These are phyloP conservation scores for Didymella arachidicola DNA, from an alignment of 2,329 filamentous ascomycete species.

Conservation along the genomic window DNA sequence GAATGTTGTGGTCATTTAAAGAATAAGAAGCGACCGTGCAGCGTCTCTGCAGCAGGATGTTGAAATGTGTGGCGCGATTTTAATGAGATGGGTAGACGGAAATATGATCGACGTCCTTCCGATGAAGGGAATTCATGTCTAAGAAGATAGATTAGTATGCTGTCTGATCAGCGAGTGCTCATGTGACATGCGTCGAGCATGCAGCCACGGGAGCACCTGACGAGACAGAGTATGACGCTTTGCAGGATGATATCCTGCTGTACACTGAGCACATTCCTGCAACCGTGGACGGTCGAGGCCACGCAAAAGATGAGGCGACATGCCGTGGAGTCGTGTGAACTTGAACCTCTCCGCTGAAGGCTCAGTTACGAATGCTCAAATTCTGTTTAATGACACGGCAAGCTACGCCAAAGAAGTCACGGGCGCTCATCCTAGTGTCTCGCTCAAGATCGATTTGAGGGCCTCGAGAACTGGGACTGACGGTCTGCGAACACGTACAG, in stretches of 20 bases:
- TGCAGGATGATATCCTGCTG: background rate
- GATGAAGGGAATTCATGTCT: background rate
- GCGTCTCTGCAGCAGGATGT: background rate
- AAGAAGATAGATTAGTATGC: background rate
- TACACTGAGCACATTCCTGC: too few species aligned
- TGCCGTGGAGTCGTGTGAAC: background rate
- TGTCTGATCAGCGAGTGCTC: background rate
- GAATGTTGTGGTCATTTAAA: background rate
- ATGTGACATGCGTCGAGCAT: background rate
- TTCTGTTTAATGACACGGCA: too few species aligned
- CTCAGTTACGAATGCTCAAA: background rate
- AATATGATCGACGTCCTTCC: background rate
- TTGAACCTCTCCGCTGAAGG: background rate
- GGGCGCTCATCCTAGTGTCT: background rate
- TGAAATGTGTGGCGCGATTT: background rate
- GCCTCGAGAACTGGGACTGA: too few species aligned
- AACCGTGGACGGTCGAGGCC: background rate
- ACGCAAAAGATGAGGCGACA: background rate
- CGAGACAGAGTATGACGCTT: background rate
- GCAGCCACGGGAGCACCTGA: background rate
- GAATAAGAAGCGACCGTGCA: background rate
- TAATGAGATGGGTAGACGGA: background rate
- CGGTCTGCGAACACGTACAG: background rate
- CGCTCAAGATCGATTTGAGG: background rate
- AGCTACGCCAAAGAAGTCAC: background rate